phyloP scores from a whole-genome alignment of 169 alveolate species.

The Eimeria zaria region DNA sequence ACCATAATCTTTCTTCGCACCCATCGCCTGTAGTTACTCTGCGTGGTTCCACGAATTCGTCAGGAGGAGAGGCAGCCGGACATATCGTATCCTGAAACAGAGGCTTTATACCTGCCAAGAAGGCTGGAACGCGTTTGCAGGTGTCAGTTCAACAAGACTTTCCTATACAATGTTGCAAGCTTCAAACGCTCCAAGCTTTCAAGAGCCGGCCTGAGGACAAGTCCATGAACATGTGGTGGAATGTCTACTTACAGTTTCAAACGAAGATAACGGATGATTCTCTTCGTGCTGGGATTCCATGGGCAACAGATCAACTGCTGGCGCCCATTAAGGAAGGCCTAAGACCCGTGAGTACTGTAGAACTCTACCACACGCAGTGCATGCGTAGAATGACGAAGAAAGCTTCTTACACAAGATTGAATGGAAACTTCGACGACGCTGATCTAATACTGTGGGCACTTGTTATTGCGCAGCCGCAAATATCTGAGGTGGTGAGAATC shows the following conservation, averaged over 20 bases:
- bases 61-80: no score
- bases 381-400: not conserved
- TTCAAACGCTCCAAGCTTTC: slow-evolving; percentile 56
- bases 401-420: not conserved
- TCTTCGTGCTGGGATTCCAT: slow-evolving; percentile 51
- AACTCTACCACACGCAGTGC: not conserved
- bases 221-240: slow-evolving; percentile 81
- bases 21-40: not conserved
- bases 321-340: slow-evolving; percentile 60
- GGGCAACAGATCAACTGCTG: slow-evolving; percentile 68
- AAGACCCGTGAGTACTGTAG: not conserved
- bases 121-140: slow-evolving; percentile 16
- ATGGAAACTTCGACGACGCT: not conserved
- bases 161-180: slow-evolving; percentile 75
- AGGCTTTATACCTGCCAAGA: not conserved
- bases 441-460: not conserved
- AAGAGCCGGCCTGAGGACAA: slow-evolving; percentile 62
- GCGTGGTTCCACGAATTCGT: not conserved
- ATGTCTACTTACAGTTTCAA: slow-evolving; percentile 68
- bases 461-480: not conserved
- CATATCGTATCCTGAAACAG: not conserved
- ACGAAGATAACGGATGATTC: slow-evolving; percentile 61
- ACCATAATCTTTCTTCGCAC: not conserved
- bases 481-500: slow-evolving; percentile 40
- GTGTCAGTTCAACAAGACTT: slow-evolving; percentile 63